These are phyloP conservation scores for Pochonia chlamydosporia DNA, from an alignment of 2,329 filamentous ascomycete species.

Conservation along the genomic window DNA sequence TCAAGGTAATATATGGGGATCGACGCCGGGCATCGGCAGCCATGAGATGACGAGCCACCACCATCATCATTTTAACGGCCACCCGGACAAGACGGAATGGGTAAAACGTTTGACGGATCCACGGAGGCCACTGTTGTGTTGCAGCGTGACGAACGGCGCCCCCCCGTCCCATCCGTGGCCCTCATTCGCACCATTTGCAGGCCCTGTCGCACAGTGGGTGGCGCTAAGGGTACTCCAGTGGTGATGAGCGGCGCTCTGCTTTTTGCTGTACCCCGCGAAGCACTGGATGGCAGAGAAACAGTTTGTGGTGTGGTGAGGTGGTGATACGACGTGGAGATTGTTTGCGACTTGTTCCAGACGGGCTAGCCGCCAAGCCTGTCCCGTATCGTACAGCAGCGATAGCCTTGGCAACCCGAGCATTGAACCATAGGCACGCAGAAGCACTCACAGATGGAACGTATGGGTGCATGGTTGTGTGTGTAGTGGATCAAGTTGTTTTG, in stretches of 20 bases:
- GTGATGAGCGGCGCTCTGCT: neutral
- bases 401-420: neutral
- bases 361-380: slow-evolving; percentile 5
- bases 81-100: slow-evolving; percentile 1
- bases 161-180: neutral
- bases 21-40: slow-evolving; percentile 1
- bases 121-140: slow-evolving; percentile 9
- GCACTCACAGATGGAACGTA: neutral
- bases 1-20: slow-evolving; percentile 5
- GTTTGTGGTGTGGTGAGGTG: neutral
- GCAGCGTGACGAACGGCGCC: neutral
- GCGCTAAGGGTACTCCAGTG: slow-evolving; percentile 1
- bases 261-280: neutral
- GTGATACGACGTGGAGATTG: neutral
- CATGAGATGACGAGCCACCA: slow-evolving; percentile 6
- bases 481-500: neutral
- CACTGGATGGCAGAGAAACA: neutral
- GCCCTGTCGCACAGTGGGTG: neutral
- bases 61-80: slow-evolving; percentile 9
- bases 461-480: neutral
- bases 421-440: neutral
- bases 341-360: slow-evolving; percentile 2
- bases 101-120: slow-evolving; percentile 7
- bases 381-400: neutral
- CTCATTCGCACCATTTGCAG: neutral